These are phyloP conservation scores for Mrakia blollopis DNA, from an alignment of 768 basidiomycete genomes.

Conservation along the genomic window DNA sequence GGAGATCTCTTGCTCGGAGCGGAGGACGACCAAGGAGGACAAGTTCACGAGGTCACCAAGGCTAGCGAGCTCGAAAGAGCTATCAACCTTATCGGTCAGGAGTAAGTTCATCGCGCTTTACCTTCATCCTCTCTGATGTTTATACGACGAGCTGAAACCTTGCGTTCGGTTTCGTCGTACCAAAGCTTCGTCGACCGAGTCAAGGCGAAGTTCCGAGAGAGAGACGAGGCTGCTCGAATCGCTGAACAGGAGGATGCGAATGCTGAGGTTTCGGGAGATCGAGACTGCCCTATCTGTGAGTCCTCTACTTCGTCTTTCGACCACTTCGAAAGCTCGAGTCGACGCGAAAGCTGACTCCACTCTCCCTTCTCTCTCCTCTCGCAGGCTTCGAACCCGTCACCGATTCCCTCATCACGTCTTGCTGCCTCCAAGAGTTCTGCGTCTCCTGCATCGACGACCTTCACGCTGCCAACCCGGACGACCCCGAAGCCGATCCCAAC, in stretches of 20 bases:
- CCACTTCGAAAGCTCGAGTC: too few species aligned
- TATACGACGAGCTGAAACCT: too few species aligned
- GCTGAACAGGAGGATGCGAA: not conserved
- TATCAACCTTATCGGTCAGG: conserved; percentile 2
- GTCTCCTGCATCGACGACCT: conserved; percentile 19
- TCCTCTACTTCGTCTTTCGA: not conserved
- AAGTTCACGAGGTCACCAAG: conserved; percentile 3
- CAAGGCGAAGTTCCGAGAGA: conserved; percentile 7
- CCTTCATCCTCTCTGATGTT: not conserved
- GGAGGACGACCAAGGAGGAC: not conserved
- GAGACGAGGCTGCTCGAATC: not conserved
- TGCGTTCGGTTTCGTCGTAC: not conserved
- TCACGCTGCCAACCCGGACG: not conserved
- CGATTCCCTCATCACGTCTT: not conserved
- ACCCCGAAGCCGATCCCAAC: conserved; percentile 39
- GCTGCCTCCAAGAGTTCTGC: conserved; percentile 22
- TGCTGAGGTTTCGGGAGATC: not conserved
- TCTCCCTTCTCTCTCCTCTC: too few species aligned
- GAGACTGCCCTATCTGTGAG: not conserved
- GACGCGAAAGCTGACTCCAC: not conserved
- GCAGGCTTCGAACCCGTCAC: not conserved
- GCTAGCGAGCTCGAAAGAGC: not conserved
- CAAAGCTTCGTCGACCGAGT: not conserved
- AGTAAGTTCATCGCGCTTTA: not conserved
- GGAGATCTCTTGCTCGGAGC: conserved; percentile 14